phyloP scores from a whole-genome alignment of 163 green algal genomes.

The Chlorella variabilis region DNA sequence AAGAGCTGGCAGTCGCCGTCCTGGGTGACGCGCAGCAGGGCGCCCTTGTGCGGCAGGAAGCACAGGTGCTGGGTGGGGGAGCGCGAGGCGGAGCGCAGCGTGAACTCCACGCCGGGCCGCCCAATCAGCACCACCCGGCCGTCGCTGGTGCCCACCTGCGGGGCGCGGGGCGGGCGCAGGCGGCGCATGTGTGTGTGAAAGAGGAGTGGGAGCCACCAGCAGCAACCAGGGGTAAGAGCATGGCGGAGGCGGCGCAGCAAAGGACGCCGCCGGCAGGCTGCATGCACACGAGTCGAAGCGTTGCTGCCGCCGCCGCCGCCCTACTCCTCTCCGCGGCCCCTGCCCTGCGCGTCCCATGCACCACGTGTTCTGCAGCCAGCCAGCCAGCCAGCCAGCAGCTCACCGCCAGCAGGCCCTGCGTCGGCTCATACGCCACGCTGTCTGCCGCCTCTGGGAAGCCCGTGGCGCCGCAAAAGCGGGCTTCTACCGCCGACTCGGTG shows the following conservation, averaged over 20 bases:
- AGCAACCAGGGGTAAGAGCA: conserved; percentile 3
- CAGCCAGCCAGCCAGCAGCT: neutral
- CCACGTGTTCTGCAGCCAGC: no score
- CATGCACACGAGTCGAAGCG: neutral
- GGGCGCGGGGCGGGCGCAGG: neutral
- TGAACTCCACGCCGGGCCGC: conserved; percentile 65
- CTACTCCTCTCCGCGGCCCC: no score
- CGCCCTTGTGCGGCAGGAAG: conserved; percentile 69
- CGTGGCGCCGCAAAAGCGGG: conserved; percentile 12
- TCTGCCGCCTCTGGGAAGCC: conserved; percentile 69
- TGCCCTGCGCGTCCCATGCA: no score
- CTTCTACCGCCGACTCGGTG: neutral
- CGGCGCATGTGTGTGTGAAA: no score
- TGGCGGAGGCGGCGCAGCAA: neutral
- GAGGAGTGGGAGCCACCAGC: no score
- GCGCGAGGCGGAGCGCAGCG: conserved; percentile 50
- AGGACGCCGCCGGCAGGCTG: neutral
- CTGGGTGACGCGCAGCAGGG: conserved; percentile 54
- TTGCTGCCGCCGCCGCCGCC: no score
- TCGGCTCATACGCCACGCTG: conserved; percentile 73
- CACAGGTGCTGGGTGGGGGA: conserved; percentile 65
- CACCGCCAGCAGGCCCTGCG: conserved; percentile 79
- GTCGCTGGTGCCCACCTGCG: conserved; percentile 75
- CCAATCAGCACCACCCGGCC: conserved; percentile 78
- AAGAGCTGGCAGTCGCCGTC: conserved; percentile 66